Percentiles rank a stretch among this genome's conserved stretches.
These are phyloP conservation scores for Sporothrix globosa DNA, from an alignment of 2,329 filamentous ascomycete species.

Conservation along the genomic window DNA sequence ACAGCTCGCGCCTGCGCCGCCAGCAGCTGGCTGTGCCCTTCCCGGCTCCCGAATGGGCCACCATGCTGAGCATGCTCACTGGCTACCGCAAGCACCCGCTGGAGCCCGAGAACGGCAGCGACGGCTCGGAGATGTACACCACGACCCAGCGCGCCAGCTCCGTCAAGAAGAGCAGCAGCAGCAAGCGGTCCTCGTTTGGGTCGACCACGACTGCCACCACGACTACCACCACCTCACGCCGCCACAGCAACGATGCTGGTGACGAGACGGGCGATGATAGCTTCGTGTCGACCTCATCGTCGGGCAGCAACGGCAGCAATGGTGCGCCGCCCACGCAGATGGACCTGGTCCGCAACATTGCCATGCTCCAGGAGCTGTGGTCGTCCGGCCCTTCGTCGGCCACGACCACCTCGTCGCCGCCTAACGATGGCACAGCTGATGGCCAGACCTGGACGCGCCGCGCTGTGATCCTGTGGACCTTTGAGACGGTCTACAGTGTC, in stretches of 20 bases:
- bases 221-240: conserved; percentile 29
- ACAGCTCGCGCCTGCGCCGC: conserved; percentile 46
- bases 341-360: conserved; percentile 62
- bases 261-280: conserved; percentile 38
- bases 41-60: conserved; percentile 61
- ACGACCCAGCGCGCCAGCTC: conserved; percentile 22
- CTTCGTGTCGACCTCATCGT: conserved; percentile 37
- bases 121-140: conserved; percentile 20
- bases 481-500: conserved; percentile 54
- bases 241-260: conserved; percentile 38
- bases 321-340: conserved; percentile 49
- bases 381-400: conserved; percentile 52
- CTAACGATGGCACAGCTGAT: background rate
- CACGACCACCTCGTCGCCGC: conserved; percentile 36
- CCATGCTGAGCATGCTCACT: conserved; percentile 60
- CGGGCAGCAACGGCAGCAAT: conserved; percentile 37
- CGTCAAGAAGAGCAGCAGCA: conserved; percentile 27
- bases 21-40: conserved; percentile 60
- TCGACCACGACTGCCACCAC: conserved; percentile 31
- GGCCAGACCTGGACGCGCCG: conserved; percentile 57
- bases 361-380: conserved; percentile 70
- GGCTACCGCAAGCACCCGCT: conserved; percentile 52
- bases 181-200: conserved; percentile 36
- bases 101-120: conserved; percentile 36
- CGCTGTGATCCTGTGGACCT: conserved; percentile 66